Evolutionary conservation across 768 basidiomycete genomes (phyloP).

Genomic region (Gelatoporia subvermispora): DNA sequence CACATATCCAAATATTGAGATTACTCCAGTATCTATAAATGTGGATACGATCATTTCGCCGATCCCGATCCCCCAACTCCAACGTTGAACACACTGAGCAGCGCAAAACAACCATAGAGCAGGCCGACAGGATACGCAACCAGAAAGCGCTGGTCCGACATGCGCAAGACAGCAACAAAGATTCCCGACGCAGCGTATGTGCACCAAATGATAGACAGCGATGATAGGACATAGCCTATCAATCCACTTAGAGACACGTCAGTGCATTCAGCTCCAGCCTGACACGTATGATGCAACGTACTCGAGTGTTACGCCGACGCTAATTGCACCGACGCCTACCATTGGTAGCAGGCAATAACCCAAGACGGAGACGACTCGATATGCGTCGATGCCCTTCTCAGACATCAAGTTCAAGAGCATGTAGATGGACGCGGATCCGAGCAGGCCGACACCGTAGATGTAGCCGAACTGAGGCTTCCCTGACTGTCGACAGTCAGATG

Average conservation of each 20-base stretch:
- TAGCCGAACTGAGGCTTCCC: slow-evolving; percentile 99
- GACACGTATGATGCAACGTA: slow-evolving; percentile 36
- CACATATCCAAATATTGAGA: too few relatives aligned
- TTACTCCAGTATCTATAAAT: background rate
- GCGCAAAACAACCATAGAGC: slow-evolving; percentile 89
- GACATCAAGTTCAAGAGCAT: slow-evolving; percentile 96
- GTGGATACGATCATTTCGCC: slow-evolving; percentile 7
- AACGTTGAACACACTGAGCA: slow-evolving; percentile 86
- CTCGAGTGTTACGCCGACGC: slow-evolving; percentile 86
- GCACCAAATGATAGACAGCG: slow-evolving; percentile 90
- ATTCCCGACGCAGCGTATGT: slow-evolving; percentile 95
- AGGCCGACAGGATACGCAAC: slow-evolving; percentile 96
- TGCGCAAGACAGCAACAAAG: slow-evolving; percentile 90
- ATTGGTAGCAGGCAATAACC: slow-evolving; percentile 97
- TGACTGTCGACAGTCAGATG: slow-evolving; percentile 48
- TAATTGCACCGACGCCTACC: slow-evolving; percentile 89
- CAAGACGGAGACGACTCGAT: slow-evolving; percentile 89
- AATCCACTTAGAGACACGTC: slow-evolving; percentile 50
- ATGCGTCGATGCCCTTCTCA: slow-evolving; percentile 89
- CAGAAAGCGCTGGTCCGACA: slow-evolving; percentile 92
- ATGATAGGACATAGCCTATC: slow-evolving; percentile 80
- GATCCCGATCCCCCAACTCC: slow-evolving; percentile 26
- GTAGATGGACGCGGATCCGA: slow-evolving; percentile 91
- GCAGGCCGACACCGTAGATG: slow-evolving; percentile 96
- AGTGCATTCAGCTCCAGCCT: slow-evolving; percentile 1